Evolutionary conservation across 2,329 filamentous ascomycete genomes (phyloP).

Genomic region (Botryotinia globosa): DNA sequence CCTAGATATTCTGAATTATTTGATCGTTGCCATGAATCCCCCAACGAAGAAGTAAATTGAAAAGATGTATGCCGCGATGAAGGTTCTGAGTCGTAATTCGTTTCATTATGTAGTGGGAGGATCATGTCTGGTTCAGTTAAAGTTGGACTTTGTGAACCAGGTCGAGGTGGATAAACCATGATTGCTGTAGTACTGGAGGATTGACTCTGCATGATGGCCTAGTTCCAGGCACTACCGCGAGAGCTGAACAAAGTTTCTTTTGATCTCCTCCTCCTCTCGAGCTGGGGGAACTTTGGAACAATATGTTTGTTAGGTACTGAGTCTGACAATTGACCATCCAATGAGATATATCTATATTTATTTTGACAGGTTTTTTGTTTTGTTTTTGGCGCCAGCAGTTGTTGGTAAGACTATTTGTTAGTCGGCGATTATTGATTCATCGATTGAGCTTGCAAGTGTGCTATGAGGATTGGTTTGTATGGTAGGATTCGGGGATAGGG

Average conservation of each 20-base stretch:
- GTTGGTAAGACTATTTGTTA: not conserved
- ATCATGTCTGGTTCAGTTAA: constrained; percentile 95
- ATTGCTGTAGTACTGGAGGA: constrained; percentile 30
- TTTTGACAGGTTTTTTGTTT: not conserved
- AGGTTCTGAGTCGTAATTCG: constrained; percentile 49
- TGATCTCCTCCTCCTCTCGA: not conserved
- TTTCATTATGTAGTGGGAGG: constrained; percentile 66
- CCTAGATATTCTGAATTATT: constrained; percentile 34
- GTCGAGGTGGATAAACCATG: constrained; percentile 48
- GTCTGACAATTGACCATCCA: not conserved
- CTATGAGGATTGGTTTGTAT: not conserved
- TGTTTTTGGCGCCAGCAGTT: not conserved
- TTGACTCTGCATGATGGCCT: constrained; percentile 34
- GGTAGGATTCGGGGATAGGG: not conserved
- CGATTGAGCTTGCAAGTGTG: not conserved
- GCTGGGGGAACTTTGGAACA: not conserved
- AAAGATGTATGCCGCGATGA: constrained; percentile 45
- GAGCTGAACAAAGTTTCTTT: not conserved
- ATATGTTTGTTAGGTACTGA: not conserved
- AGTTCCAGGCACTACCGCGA: constrained; percentile 10
- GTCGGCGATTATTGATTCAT: constrained; percentile 2
- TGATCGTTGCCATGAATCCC: constrained; percentile 39
- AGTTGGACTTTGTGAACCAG: constrained; percentile 82
- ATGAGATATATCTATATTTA: constrained; percentile 2
- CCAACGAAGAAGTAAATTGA: constrained; percentile 32